Percentiles rank a stretch among this genome's conserved stretches.
Evolutionary conservation across 768 basidiomycete genomes (phyloP).

Genomic region (Punctularia strigosozonata): DNA sequence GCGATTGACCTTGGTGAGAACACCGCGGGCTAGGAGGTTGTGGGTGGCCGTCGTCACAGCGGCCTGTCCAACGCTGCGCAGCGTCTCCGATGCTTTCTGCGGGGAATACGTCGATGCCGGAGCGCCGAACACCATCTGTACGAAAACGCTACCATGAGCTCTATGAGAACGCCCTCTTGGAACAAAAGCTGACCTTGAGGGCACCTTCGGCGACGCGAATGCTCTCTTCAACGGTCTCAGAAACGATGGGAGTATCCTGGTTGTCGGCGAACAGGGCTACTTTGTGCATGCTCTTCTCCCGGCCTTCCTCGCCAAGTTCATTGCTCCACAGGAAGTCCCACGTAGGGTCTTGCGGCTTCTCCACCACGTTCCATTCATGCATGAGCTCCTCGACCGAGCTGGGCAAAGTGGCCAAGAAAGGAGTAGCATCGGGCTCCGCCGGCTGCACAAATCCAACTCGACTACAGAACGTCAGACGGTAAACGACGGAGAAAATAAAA

Average conservation of each 20-base stretch:
- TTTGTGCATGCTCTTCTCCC: slow-evolving; percentile 56
- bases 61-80: slow-evolving; percentile 45
- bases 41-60: slow-evolving; percentile 43
- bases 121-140: slow-evolving; percentile 77
- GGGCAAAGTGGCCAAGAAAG: slow-evolving; percentile 34
- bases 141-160: neutral
- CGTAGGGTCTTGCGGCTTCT: slow-evolving; percentile 29
- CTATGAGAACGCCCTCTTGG: neutral
- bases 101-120: slow-evolving; percentile 58
- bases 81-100: slow-evolving; percentile 41
- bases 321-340: slow-evolving; percentile 74
- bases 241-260: slow-evolving; percentile 24
- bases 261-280: slow-evolving; percentile 38
- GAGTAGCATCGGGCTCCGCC: slow-evolving; percentile 20
- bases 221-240: slow-evolving; percentile 22
- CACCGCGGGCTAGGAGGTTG: slow-evolving; percentile 49
- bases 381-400: slow-evolving; percentile 30
- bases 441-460: slow-evolving; percentile 51
- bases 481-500: neutral
- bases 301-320: slow-evolving; percentile 58
- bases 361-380: slow-evolving; percentile 37
- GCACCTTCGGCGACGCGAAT: slow-evolving; percentile 52
- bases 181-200: slow-evolving; percentile 41
- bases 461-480: slow-evolving; percentile 20
- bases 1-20: slow-evolving; percentile 54